Conservation (phyloP, 1,284 basidiomycete genomes). For the Megacollybia platyphylla region DNA sequence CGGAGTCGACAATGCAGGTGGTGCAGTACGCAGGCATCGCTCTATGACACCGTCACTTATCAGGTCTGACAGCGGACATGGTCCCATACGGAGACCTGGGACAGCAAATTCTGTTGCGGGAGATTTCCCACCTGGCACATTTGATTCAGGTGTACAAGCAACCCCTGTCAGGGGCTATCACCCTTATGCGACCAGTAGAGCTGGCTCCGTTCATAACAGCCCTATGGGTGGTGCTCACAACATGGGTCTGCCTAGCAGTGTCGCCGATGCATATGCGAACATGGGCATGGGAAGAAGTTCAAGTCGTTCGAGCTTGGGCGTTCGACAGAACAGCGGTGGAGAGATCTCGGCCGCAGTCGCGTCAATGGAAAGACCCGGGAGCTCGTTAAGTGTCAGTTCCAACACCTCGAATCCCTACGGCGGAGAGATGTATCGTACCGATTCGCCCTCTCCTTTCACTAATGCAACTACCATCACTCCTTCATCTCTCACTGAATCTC, state of each 20-base stretch:
- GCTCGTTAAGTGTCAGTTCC: background rate
- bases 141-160: slow-evolving; percentile 14
- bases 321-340: background rate
- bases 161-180: slow-evolving; percentile 31
- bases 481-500: background rate
- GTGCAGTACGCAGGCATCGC: slow-evolving; percentile 54
- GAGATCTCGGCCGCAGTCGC: background rate
- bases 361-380: slow-evolving; percentile 3
- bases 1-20: slow-evolving; percentile 14
- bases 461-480: background rate
- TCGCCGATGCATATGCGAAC: background rate
- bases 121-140: slow-evolving; percentile 18
- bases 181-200: slow-evolving; percentile 32
- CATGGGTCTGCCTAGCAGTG: slow-evolving; percentile 14
- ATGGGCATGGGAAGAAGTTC: slow-evolving; percentile 1
- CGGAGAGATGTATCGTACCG: slow-evolving; percentile 6
- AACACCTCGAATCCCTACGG: slow-evolving; percentile 1
- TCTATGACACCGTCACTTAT: slow-evolving; percentile 60
- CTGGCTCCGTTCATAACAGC: slow-evolving; percentile 40
- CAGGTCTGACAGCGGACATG: slow-evolving; percentile 24
- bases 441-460: slow-evolving; percentile 3
- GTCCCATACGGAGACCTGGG: slow-evolving; percentile 31
- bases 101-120: slow-evolving; percentile 24
- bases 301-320: slow-evolving; percentile 2
- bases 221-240: slow-evolving; percentile 38